phyloP scores from a whole-genome alignment of 2,329 filamentous ascomycete genomes.

The Aspergillus fijiensis region DNA sequence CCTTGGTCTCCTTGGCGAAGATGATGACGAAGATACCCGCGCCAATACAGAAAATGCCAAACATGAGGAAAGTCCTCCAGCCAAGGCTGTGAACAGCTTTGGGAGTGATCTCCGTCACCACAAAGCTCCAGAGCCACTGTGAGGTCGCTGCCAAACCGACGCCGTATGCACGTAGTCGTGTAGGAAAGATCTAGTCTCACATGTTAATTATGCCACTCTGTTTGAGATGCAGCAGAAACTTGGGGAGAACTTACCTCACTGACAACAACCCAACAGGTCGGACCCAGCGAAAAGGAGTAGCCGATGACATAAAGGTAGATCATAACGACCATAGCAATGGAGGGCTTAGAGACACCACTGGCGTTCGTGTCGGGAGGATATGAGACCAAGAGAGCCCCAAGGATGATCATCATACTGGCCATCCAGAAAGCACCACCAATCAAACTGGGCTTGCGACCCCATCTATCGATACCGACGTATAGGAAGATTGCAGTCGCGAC shows the following conservation, averaged over 20 bases:
- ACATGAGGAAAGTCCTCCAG: constrained; percentile 44
- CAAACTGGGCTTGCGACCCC: constrained; percentile 37
- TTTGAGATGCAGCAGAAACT: not conserved
- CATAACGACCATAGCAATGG: constrained; percentile 46
- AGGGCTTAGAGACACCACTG: constrained; percentile 30
- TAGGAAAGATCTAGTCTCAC: constrained; percentile 37
- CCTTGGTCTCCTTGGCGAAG: constrained; percentile 43
- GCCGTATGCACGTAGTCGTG: constrained; percentile 41
- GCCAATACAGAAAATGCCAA: constrained; percentile 41
- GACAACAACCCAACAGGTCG: constrained; percentile 37
- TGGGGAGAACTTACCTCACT: constrained; percentile 26
- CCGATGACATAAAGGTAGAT: constrained; percentile 49
- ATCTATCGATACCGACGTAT: constrained; percentile 39
- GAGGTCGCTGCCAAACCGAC: constrained; percentile 41
- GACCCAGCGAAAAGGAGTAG: constrained; percentile 29
- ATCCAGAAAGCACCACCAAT: constrained; percentile 38
- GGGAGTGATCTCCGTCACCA: constrained; percentile 44
- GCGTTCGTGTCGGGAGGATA: constrained; percentile 32
- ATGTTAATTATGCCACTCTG: not conserved
- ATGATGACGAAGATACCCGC: constrained; percentile 37
- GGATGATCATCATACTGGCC: constrained; percentile 41
- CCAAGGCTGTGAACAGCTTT: constrained; percentile 40
- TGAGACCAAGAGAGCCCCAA: constrained; percentile 35
- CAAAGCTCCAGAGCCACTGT: constrained; percentile 45
- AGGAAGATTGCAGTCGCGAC: constrained; percentile 39